Evolutionary conservation across 805 yeast genomes (phyloP).

Genomic region (Wickerhamomyces sydowiorum): DNA sequence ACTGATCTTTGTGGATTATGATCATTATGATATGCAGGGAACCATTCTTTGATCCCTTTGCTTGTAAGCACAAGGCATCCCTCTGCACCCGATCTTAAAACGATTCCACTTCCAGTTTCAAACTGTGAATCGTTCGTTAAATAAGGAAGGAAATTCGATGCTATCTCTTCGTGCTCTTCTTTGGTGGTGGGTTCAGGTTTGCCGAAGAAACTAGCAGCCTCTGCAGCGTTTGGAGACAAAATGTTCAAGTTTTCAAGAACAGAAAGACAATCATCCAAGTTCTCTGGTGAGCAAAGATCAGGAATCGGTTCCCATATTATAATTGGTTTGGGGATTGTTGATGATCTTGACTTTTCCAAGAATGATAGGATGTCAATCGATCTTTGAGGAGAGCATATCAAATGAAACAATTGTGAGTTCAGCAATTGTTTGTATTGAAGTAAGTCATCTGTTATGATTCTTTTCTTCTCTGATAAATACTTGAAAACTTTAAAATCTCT

Average conservation of each 20-base stretch:
- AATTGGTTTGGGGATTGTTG: conserved; percentile 20
- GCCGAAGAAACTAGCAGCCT: conserved; percentile 64
- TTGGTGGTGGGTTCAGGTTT: conserved; percentile 33
- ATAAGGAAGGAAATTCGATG: conserved; percentile 32
- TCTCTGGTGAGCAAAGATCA: conserved; percentile 54
- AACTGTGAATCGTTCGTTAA: conserved; percentile 29
- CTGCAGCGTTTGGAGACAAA: conserved; percentile 81
- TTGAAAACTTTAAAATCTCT: conserved; percentile 56
- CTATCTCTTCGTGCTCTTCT: conserved; percentile 37
- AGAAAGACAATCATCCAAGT: conserved; percentile 30
- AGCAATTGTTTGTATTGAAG: conserved; percentile 30
- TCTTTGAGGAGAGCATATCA: conserved; percentile 69
- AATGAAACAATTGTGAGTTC: conserved; percentile 49
- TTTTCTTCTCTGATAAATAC: conserved; percentile 54
- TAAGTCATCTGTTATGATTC: conserved; percentile 55
- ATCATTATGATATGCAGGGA: conserved; percentile 68
- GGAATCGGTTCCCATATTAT: conserved; percentile 88
- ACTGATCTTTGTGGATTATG: conserved; percentile 37
- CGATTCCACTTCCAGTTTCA: conserved; percentile 38
- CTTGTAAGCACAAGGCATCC: conserved; percentile 54
- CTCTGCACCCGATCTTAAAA: conserved; percentile 68
- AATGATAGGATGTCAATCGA: conserved; percentile 41
- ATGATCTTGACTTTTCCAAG: conserved; percentile 15
- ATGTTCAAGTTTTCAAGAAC: conserved; percentile 46
- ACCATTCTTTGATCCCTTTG: conserved; percentile 31